Evolutionary conservation across 305 asterid genomes (phyloP), one percentile per base, ranked within the genome.

Genomic region (Rubia peregrina): DNA sequence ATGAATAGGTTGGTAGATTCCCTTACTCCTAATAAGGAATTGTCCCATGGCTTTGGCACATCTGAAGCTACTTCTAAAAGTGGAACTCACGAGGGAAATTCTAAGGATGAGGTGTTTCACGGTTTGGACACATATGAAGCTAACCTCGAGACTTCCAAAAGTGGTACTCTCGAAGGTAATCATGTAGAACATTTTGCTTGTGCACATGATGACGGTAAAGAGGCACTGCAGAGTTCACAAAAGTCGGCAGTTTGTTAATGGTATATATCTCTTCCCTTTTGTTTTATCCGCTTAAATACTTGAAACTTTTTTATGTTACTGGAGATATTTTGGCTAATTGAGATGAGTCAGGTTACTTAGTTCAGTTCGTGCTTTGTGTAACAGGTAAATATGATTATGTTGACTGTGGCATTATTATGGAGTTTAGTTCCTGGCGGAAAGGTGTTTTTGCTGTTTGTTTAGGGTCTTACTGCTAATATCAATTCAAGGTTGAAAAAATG

Each of bases 351-450:
- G 40, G 7, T 3, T 36, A 36, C 59, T 64, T 26, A 33, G 40
- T 68, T 62, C 68, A 30, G 41, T 24, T 16, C 24, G 46, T 65
- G 49, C 55, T 21, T 53, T 30, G 59, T 72, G 70, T 72, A 64
- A 64, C 68, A 64, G 75, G 70, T 64, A 56, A 53, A 71, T 49
- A 61, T 33, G 56, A 60, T 62, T 63, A 67, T 67, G 22, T 43
- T 19, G 13, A 36, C 40, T 63, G 40, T 42, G 59, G 41, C 19
- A 51, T 36, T 62, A 69, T 71, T 19, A 13, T 19, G 43, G 75
- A 36, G 22, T 56, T 41, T n/a, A 64, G 4, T 22, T 16, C 43
- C 9, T 9, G 38, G 76, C 46, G 42, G 65, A 60, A 64, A 41
- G 46, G 24, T 19, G 12, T 24, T 24, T 53, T 33, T 62, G 67